Base-by-base conservation (phyloP, 108 stramenopile species). In the Craspedostauros australis region DNA sequence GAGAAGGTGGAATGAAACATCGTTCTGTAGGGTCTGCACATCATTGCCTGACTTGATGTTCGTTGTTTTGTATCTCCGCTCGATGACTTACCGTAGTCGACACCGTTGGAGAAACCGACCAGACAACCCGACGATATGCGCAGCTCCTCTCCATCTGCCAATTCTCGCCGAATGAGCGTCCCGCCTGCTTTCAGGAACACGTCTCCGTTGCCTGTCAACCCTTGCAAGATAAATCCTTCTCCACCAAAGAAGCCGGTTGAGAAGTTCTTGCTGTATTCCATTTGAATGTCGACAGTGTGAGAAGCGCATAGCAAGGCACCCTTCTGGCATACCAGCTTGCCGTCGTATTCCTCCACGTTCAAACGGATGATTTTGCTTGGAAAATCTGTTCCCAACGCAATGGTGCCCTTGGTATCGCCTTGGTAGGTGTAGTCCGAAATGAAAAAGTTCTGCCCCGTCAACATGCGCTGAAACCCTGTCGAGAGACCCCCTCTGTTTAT, bases 381-480 rank as follows among this genome's bases (percentile, higher is more conserved):
- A 66, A 95, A 88, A 37, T 91, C 92, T 3, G 95, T 93, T 7
- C 95, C 95, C 19, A 95, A 57, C 6, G 78, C 86, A 6, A 95
- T 88, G 14, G 69, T 80, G 9, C 86, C 91, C 8, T 57, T 20
- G 19, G 62, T 77, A 7, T 20, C 57, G 29, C 73, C 74, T 14
- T 37, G 26, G 58, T 62, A 93, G n/a, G 73, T 71, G 71, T 86
- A 95, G 52, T 95, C 91, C 26, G 80, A 79, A 21, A 95, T 63
- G 54, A 93, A 90, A 52, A 95, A 73, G 71, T 89, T 91, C 53
- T 95, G 89, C n/a, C 91, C 91, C 5, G 94, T 95, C 62, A 91
- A 50, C 64, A 91, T 70, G 20, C 94, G 68, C 26, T 73, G 53
- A 23, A 91, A 71, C 21, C 84, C 82, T 15, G 58, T 59, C 16